Evolutionary conservation across 75 land plant genomes (phyloP), one percentile per base, ranked within the genome.

Genomic region (Cryptomeria japonica): DNA sequence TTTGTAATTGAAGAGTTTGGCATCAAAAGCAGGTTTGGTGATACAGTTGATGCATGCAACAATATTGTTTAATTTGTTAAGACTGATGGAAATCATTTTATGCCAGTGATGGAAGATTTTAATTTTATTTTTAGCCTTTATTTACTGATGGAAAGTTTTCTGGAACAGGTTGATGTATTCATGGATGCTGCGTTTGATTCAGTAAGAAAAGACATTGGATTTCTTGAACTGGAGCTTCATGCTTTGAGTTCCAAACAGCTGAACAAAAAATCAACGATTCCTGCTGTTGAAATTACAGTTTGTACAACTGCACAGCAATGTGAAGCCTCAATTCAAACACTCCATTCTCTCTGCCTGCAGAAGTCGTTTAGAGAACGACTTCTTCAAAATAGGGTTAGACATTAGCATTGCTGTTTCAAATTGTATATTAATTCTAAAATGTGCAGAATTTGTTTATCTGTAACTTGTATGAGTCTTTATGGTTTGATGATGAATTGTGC

Each of bases 271-370:
- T 85, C 94, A 44, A 82, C 90, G 38, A 75, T 84, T 53, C 76
- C 88, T 68, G 87, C 86, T 44, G 89, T 91, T 80, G 98, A 92
- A 90, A 88, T 87, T 78, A 86, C 91, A 15, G 91, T 91, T 32
- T 87, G 61, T 61, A 88, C 68, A 79, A 89, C 96, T 75, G 91
- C 92, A 70, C 94, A 93, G 68, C 97, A 97, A 75, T 96, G 95
- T 87, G 99, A 97, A 86, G 96, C 96, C 82, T 96, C 99, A 41
- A 80, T 97, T 85, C 96, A 96, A 92, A 93, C 95, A 90, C 94
- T 97, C 15, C 93, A 92, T 78, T 92, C 92, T 34, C 88, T 96
- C 31, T 96, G 93, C 90, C 92, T 95, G 61, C 96, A 96, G 49
- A 95, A 97, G 87, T 36, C 90, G 13, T 96, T 97, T 87, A 95